Conservation (phyloP, 208 protist species). For the Vickermania spadyakhi region DNA sequence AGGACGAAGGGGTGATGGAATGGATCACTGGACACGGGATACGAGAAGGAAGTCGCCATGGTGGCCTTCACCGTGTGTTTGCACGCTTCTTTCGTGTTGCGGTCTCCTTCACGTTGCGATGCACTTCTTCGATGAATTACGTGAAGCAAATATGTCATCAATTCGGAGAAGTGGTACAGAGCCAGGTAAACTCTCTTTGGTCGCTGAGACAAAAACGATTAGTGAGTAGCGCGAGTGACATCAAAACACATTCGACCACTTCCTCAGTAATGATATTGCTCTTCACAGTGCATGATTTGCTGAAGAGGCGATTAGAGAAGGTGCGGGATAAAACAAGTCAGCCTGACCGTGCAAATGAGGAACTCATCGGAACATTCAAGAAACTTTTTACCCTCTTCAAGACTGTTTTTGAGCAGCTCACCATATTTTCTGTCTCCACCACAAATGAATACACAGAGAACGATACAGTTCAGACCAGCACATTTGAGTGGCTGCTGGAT, state of each 20-base stretch:
- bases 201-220: constrained; percentile 20
- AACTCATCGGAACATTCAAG: constrained; percentile 57
- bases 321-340: not conserved
- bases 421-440: constrained; percentile 21
- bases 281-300: not conserved
- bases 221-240: not conserved
- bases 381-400: constrained; percentile 48
- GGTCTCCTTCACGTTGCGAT: constrained; percentile 51
- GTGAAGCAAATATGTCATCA: constrained; percentile 28
- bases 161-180: constrained; percentile 40
- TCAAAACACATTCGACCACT: not conserved
- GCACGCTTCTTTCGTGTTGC: constrained; percentile 55
- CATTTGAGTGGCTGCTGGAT: constrained; percentile 37
- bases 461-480: constrained; percentile 18
- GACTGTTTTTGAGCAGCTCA: constrained; percentile 43
- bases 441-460: constrained; percentile 13
- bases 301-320: not conserved
- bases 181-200: constrained; percentile 17
- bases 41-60: constrained; percentile 7
- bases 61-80: constrained; percentile 76
- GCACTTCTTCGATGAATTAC: constrained; percentile 14
- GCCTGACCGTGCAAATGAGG: constrained; percentile 21
- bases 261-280: not conserved
- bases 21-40: not conserved
- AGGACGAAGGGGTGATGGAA: not conserved